Base-by-base conservation (phyloP, 2,329 filamentous ascomycete genomes). In the Clonostachys byssicola region DNA sequence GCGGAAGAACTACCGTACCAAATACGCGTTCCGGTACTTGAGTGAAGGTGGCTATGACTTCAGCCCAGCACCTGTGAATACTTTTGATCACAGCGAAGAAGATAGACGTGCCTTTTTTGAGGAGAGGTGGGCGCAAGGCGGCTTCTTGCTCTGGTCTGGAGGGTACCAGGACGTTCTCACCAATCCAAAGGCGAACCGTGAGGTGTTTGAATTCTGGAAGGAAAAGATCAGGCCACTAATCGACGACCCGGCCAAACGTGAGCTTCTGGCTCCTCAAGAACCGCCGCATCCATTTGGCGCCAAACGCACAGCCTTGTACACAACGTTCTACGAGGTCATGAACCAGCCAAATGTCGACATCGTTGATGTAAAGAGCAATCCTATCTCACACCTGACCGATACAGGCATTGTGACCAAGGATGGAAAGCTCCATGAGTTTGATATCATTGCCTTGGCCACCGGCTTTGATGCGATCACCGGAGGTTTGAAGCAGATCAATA, bases 191-290 rank as follows among this genome's bases (percentile, higher is more conserved):
- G 68, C 69, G 3, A 80, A 78, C 51, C 57, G 63, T 4, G 59
- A 61, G 5, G 60, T 66, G 1, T 80, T 78, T 50, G 60, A 73
- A 3, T 80, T 77, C 56, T 79, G 75, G 70, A 62, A 60, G 2
- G 62, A 59, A 30, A 76, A 75, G 52, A 66, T 66, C 1, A 60
- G 71, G 2, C 59, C 58, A 8, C 64, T 76, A 2, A 63, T 80
- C 47, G 62, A 63, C 3, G 68, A 80, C 50, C 68, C 72, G 1
- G 57, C 56, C 9, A 71, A 72, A 45, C 56, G 62, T 12, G 68
- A 73, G 10, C 54, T 77, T 5, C 60, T 81, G 5, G 74, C 72
- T 0, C 78, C 78, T 0, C 51, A 61, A 17, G 58, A 71, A 34
- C 68, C 66, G 39, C 70, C 68, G 4, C 70, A 77, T 40, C 62